Evolutionary conservation across 768 basidiomycete species (phyloP), one percentile per base, ranked within the genome.

Genomic region (Leccinum pellstonianum): DNA sequence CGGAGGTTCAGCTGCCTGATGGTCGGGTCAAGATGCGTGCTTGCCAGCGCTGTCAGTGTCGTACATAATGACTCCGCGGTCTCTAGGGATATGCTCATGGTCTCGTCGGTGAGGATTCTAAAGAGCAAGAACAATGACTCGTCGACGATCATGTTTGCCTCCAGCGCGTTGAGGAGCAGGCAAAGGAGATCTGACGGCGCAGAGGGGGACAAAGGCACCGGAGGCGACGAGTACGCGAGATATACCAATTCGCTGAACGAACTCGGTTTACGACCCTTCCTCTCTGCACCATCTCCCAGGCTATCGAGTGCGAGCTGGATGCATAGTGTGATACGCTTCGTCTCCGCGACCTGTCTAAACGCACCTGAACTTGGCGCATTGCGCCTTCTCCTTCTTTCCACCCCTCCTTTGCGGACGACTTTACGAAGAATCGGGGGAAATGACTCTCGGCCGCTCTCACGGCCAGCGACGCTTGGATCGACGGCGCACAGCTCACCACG

Each of bases 1-100:
- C 87, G 84, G 70, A 88, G 86, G 6, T 80, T 75, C 58, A 86
- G 77, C 62, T 89, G 84, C 19, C 90, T 80, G 23, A 80, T 74
- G 37, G 76, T 67, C 3, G 86, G 72, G 57, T 89, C 82, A 4
- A 85, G 80, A 66, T 91, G 87, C 2, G 76, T 79, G 65, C 86
- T 85, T 12, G 86, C 85, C 31, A 90, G 65, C 3, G 79, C 73
- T 1, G 85, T 80, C 29, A 91, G 71, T 9, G 84, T 64, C 5
- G 77, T 75, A 43, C 77, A 77, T 1, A 90, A 76, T 2, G 84
- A 80, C 4, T 75, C 64, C 5, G 80, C 70, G 1, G 84, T 67
- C 3, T 86, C 83, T 5, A 77, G 73, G 3, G 81, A 69, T 25
- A 80, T 60, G 17, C 60, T 65, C 49, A 46, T n/a, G 56, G 27